These are phyloP conservation scores for Bassia scoparia DNA, from an alignment of 148 eudicot genomes.

Conservation along the genomic window DNA sequence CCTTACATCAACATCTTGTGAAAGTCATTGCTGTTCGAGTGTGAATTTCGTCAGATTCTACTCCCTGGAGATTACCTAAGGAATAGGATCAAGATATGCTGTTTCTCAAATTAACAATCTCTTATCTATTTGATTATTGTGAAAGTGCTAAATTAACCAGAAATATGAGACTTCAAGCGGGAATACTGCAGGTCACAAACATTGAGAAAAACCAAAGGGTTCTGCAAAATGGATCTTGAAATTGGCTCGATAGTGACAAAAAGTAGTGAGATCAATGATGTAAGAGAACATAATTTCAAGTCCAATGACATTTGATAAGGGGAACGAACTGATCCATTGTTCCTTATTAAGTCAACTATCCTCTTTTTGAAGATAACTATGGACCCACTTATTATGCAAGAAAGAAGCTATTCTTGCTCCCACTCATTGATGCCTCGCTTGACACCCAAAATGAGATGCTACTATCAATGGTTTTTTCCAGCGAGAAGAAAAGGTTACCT, in stretches of 20 bases:
- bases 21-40: not conserved
- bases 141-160: not conserved
- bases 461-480: not conserved
- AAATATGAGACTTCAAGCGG: not conserved
- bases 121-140: conserved; percentile 4
- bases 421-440: not conserved
- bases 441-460: not conserved
- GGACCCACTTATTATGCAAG: not conserved
- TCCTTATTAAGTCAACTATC: not conserved
- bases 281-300: not conserved
- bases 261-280: not conserved
- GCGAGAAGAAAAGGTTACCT: not conserved
- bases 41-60: not conserved
- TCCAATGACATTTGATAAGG: not conserved
- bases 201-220: not conserved
- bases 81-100: conserved; percentile 11
- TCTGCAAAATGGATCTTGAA: conserved; percentile 7
- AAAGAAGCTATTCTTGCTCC: conserved; percentile 8
- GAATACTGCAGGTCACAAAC: too few relatives aligned
- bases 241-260: conserved; percentile 13
- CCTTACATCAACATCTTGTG: not conserved
- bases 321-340: not conserved
- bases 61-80: conserved; percentile 14
- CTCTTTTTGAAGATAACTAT: not conserved
- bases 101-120: not conserved